These are phyloP conservation scores for Thalassia testudinum DNA, from an alignment of 116 monocot genomes.

Conservation along the genomic window DNA sequence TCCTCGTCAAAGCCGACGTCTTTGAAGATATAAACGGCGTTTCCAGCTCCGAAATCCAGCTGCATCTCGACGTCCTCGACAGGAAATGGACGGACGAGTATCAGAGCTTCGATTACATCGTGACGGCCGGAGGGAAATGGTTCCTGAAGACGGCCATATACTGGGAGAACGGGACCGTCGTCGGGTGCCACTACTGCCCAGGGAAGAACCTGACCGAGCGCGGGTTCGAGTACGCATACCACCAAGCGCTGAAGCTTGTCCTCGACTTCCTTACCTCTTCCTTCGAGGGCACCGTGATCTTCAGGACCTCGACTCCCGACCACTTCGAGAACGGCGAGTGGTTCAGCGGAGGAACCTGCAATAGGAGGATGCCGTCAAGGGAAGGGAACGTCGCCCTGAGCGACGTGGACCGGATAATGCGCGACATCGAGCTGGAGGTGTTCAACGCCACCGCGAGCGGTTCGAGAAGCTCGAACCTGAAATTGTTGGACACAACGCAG, in stretches of 20 bases:
- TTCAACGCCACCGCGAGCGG: conserved; percentile 12
- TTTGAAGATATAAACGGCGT: conserved; percentile 22
- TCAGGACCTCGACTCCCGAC: conserved; percentile 49
- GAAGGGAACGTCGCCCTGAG: conserved; percentile 16
- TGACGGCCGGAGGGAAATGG: conserved; percentile 62
- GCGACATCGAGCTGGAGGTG: conserved; percentile 37
- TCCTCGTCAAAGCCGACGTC: conserved; percentile 32
- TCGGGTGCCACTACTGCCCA: conserved; percentile 61
- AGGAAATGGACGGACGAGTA: conserved; percentile 35
- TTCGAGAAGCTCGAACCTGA: conserved; percentile 10
- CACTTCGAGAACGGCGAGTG: conserved; percentile 67
- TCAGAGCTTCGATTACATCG: conserved; percentile 36
- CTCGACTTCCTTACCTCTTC: conserved; percentile 21
- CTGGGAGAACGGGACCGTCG: conserved; percentile 20
- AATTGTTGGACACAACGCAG: conserved; percentile 38
- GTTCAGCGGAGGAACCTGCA: conserved; percentile 48
- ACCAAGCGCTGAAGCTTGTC: conserved; percentile 27
- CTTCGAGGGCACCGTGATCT: conserved; percentile 32
- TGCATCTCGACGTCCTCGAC: conserved; percentile 50
- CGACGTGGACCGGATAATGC: conserved; percentile 13
- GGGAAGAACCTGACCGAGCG: conserved; percentile 24
- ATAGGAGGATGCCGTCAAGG: conserved; percentile 31
- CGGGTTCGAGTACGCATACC: conserved; percentile 32
- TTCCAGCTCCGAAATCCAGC: conserved; percentile 17
- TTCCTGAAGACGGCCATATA: conserved; percentile 38